phyloP scores from a whole-genome alignment of 345 rosid species.

The Cardamine resedifolia region DNA sequence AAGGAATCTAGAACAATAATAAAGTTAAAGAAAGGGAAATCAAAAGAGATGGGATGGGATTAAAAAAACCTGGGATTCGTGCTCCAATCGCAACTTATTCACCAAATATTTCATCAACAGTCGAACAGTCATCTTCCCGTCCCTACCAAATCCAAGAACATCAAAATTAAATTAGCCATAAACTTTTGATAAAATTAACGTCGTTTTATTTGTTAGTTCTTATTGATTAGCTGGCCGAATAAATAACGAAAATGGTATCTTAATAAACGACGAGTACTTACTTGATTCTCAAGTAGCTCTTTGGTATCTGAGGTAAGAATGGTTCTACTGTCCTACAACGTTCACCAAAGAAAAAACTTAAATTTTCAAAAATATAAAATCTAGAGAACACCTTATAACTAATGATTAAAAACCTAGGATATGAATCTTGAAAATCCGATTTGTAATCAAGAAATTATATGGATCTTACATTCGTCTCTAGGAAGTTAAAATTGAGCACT shows the following conservation, averaged over 20 bases:
- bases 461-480: not conserved
- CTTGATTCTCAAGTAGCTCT: conserved; percentile 99
- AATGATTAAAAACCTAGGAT: not conserved
- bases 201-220: conserved; percentile 12
- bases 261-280: conserved; percentile 33
- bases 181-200: conserved; percentile 14
- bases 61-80: conserved; percentile 89
- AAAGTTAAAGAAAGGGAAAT: conserved; percentile 18
- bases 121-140: conserved; percentile 93
- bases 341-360: conserved; percentile 5
- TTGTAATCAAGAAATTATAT: not conserved
- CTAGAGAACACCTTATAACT: not conserved
- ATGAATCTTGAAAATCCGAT: too few species aligned
- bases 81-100: conserved; percentile 85
- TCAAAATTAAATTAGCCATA: conserved; percentile 25
- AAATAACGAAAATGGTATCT: not conserved
- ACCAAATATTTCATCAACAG: conserved; percentile 90
- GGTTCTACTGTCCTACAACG: conserved; percentile 60
- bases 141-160: conserved; percentile 57
- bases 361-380: not conserved
- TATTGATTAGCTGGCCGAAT: conserved; percentile 5
- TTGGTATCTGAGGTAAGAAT: conserved; percentile 87
- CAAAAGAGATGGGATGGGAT: conserved; percentile 7
- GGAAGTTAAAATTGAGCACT: conserved; percentile 37
- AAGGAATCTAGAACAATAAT: conserved; percentile 33